Conservation (phyloP, 345 rosid species). For the Dimocarpus longan region DNA sequence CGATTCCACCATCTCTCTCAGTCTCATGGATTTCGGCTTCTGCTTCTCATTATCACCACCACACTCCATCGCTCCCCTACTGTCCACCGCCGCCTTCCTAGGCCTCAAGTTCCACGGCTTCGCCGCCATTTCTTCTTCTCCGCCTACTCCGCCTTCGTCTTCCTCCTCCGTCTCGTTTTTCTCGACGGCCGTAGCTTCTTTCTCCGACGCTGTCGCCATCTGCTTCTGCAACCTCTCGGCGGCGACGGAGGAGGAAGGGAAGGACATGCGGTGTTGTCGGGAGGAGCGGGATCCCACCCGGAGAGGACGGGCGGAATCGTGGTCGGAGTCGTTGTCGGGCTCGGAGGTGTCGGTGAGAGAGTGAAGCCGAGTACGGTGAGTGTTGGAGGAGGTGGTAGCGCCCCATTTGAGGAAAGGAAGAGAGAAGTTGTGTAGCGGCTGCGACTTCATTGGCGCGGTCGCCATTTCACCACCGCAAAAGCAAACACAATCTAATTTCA, state of each 20-base stretch:
- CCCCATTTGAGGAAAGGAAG: conserved; percentile 63
- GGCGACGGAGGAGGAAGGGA: conserved; percentile 32
- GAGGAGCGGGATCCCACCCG: conserved; percentile 70
- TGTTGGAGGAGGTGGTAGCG: conserved; percentile 28
- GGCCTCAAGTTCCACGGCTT: conserved; percentile 88
- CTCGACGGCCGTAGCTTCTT: conserved; percentile 20
- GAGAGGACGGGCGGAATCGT: conserved; percentile 22
- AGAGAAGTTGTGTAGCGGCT: conserved; percentile 75
- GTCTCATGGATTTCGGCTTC: conserved; percentile 64
- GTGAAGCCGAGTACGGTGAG: conserved; percentile 20
- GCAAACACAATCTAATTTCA: not conserved
- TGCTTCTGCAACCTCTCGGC: conserved; percentile 15
- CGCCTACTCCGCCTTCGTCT: conserved; percentile 29
- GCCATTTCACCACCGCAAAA: conserved; percentile 40
- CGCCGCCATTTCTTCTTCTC: conserved; percentile 45
- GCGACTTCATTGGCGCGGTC: conserved; percentile 62
- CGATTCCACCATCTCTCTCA: conserved; percentile 63
- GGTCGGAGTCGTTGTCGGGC: not conserved
- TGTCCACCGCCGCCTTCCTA: conserved; percentile 37
- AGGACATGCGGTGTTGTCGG: conserved; percentile 53
- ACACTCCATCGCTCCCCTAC: conserved; percentile 22
- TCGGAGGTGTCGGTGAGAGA: conserved; percentile 4
- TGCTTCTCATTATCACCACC: conserved; percentile 23
- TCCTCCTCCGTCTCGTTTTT: conserved; percentile 32
- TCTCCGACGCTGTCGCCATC: conserved; percentile 3